Conservation (phyloP, 306 rosid species). For the Cicer chorassanicum region DNA sequence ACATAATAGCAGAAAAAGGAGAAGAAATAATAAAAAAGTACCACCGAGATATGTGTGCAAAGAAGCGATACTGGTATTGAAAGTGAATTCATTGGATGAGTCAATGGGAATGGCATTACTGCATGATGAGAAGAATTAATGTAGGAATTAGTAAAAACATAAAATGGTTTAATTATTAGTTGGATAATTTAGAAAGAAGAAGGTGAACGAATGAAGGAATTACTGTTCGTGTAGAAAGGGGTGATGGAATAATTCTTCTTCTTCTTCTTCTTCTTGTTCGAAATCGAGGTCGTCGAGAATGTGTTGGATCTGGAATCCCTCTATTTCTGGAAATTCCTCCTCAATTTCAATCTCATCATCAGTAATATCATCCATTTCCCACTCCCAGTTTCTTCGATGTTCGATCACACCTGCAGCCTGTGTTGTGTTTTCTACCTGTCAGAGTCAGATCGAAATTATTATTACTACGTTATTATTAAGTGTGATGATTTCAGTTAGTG, state of each 20-base stretch:
- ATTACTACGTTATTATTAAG: no score
- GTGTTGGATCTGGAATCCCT: constrained; percentile 85
- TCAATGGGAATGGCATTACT: not conserved
- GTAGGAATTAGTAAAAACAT: no score
- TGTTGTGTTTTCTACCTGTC: no score
- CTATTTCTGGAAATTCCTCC: constrained; percentile 57
- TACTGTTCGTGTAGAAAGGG: constrained; percentile 44
- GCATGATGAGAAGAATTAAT: not conserved
- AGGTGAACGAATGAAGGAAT: constrained; percentile 34
- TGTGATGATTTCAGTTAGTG: no score
- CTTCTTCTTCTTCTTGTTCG: constrained; percentile 83
- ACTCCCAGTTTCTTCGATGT: constrained; percentile 6
- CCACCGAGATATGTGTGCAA: constrained; percentile 95
- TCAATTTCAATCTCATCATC: constrained; percentile 16
- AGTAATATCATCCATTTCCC: constrained; percentile 51
- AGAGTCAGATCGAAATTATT: no score
- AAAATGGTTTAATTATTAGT: no score
- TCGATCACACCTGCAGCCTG: no score
- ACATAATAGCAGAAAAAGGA: not conserved
- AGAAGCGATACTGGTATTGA: constrained; percentile 55
- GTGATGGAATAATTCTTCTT: constrained; percentile 44
- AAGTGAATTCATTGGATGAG: constrained; percentile 37
- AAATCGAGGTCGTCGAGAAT: constrained; percentile 82
- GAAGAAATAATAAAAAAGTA: constrained; percentile 34
- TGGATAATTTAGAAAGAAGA: not conserved